These are phyloP conservation scores for Coniella lustricola DNA, from an alignment of 2,329 filamentous ascomycete genomes.

Conservation along the genomic window DNA sequence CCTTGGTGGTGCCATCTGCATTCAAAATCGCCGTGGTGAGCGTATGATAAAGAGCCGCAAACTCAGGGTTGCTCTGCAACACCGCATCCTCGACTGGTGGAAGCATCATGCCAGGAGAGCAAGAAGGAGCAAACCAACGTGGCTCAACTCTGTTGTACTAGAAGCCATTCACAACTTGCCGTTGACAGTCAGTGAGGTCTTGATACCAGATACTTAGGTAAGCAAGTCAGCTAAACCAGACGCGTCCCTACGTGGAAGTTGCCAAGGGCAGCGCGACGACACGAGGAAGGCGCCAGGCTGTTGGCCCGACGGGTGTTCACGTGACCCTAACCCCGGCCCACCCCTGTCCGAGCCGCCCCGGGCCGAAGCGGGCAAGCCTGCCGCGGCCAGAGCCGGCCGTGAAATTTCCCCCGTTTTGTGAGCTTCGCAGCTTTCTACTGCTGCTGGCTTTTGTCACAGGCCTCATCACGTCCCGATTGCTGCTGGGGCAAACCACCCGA, in stretches of 20 bases:
- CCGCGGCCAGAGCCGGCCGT: background rate
- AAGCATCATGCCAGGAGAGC: slow-evolving; percentile 37
- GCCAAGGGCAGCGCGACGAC: no score
- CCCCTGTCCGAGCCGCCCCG: background rate
- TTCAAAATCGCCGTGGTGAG: slow-evolving; percentile 49
- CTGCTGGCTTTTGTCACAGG: background rate
- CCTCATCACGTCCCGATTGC: no score
- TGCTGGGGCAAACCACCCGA: background rate
- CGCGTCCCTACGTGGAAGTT: no score
- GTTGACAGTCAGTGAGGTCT: background rate
- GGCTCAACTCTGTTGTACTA: no score
- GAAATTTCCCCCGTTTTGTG: background rate
- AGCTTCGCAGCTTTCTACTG: background rate
- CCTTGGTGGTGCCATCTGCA: slow-evolving; percentile 49
- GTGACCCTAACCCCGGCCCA: background rate
- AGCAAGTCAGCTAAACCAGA: no score
- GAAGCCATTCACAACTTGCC: background rate
- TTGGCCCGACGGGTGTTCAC: slow-evolving; percentile 2
- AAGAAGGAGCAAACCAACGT: no score
- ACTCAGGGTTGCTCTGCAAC: slow-evolving; percentile 50
- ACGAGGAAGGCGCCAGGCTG: no score
- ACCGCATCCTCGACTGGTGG: slow-evolving; percentile 51
- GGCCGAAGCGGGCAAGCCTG: background rate
- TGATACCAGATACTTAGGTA: no score
- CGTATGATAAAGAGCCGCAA: slow-evolving; percentile 50